These are phyloP conservation scores for Teunomyces gatunensis DNA, from an alignment of 805 yeast genomes.

Conservation along the genomic window DNA sequence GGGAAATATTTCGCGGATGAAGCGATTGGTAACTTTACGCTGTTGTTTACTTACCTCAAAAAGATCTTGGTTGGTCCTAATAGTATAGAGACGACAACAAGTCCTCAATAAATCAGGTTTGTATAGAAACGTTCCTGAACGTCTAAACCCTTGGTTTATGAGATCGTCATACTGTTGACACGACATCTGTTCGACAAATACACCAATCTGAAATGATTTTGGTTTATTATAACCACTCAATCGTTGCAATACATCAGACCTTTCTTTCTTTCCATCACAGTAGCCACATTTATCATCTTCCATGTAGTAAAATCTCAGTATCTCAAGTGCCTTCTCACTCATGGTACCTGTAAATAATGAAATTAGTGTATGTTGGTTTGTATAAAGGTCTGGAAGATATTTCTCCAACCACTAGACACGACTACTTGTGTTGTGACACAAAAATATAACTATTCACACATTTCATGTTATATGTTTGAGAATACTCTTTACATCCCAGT, in stretches of 20 bases:
- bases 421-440: no score
- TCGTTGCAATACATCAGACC: slow-evolving; percentile 31
- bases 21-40: slow-evolving; percentile 61
- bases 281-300: neutral
- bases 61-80: slow-evolving; percentile 53
- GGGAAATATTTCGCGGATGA: slow-evolving; percentile 38
- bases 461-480: no score
- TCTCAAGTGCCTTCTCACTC: neutral
- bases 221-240: no score
- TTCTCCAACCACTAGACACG: no score
- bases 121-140: slow-evolving; percentile 70
- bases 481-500: no score
- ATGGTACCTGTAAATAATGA: no score
- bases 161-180: slow-evolving; percentile 57
- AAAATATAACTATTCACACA: no score
- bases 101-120: slow-evolving; percentile 64
- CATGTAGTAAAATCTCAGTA: neutral
- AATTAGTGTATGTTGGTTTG: no score
- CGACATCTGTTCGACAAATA: slow-evolving; percentile 45
- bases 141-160: slow-evolving; percentile 71
- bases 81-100: slow-evolving; percentile 80
- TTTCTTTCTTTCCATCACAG: slow-evolving; percentile 24
- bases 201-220: slow-evolving; percentile 31
- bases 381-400: no score
- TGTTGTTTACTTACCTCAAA: slow-evolving; percentile 62